Evolutionary conservation across 1,284 basidiomycete species (phyloP).

Genomic region (Agroathelia rolfsii): DNA sequence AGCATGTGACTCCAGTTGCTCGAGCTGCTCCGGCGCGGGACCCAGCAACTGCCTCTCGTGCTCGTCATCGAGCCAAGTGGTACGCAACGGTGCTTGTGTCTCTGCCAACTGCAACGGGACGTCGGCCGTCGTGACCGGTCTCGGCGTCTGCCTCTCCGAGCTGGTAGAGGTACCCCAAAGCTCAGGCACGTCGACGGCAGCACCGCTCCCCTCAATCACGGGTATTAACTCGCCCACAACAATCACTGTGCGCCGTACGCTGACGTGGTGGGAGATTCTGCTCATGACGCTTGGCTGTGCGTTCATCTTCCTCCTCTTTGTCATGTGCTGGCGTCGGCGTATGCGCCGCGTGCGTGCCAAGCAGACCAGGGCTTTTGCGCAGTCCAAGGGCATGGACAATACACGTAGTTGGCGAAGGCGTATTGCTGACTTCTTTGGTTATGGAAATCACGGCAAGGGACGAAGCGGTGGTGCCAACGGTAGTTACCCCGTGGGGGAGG

Average conservation of each 20-base stretch:
- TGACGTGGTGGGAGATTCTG: conserved; percentile 75
- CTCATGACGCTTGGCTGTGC: conserved; percentile 73
- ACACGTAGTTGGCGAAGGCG: conserved; percentile 41
- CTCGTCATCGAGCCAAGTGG: conserved; percentile 46
- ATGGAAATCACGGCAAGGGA: conserved; percentile 9
- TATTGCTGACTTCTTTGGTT: conserved; percentile 22
- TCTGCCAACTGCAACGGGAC: conserved; percentile 45
- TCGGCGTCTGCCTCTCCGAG: conserved; percentile 70
- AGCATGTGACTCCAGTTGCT: conserved; percentile 63
- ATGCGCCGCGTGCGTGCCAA: conserved; percentile 57
- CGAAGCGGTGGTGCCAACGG: conserved; percentile 9
- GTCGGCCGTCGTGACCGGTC: conserved; percentile 46
- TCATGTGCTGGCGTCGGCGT: conserved; percentile 60
- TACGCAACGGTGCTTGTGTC: conserved; percentile 56
- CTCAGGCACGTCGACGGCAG: conserved; percentile 31
- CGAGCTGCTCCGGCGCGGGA: conserved; percentile 61
- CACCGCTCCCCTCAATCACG: conserved; percentile 45
- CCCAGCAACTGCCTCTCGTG: conserved; percentile 65
- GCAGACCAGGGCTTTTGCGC: conserved; percentile 55
- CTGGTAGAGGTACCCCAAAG: conserved; percentile 46
- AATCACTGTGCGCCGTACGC: conserved; percentile 20
- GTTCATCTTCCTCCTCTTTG: conserved; percentile 58
- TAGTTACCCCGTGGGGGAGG: conserved; percentile 25
- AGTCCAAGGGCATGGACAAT: conserved; percentile 41
- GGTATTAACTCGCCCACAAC: conserved; percentile 39